Base-by-base conservation (phyloP, 768 basidiomycete genomes). In the Lepiota brunneoincarnata region DNA sequence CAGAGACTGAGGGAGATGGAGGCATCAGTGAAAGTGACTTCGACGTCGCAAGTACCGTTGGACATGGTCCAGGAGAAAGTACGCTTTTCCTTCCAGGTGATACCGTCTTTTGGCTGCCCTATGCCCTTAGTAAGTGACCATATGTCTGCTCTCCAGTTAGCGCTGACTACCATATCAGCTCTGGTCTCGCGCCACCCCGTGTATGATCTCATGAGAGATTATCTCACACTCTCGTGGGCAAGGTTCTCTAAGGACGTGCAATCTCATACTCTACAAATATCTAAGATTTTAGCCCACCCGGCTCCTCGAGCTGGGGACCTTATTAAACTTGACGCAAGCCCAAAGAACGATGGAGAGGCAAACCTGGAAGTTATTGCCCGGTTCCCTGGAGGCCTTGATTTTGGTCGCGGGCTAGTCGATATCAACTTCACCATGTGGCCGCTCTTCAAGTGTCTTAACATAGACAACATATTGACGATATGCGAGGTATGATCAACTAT, bases 341-440 rank as follows among this genome's bases (percentile, higher is more conserved):
- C 86, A 15, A 77, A 81, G 58, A 77, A 69, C 50, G 81, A 84
- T 28, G 70, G 77, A 12, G 76, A 79, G 21, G 74, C 76, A 5
- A 77, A 74, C 54, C 75, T 94, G 34, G 91, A 94, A 65, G 90
- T 94, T 54, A 86, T 93, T 36, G 89, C 91, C 20, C 84, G 91
- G 45, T 93, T 94, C 74, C 91, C 91, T 23, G 93, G 93, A n/a
- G 91, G 91, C 17, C 80, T 96, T 41, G 93, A 96, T 69, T 94
- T 96, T 63, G 92, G 93, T 23, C 81, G 86, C 39, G 93, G 93
- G 0, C 75, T 96, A 44, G 90, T 95, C 31, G 92, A 95, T 60
- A 91, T 93, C 64, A 95, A 96, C 69, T 94, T 95, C 65, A 93
- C 93, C 36, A 91, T 97, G 83, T 98, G 93, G 93, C 95, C 95